These are phyloP conservation scores for Mycena polygramma DNA, from an alignment of 768 basidiomycete species.

Conservation along the genomic window DNA sequence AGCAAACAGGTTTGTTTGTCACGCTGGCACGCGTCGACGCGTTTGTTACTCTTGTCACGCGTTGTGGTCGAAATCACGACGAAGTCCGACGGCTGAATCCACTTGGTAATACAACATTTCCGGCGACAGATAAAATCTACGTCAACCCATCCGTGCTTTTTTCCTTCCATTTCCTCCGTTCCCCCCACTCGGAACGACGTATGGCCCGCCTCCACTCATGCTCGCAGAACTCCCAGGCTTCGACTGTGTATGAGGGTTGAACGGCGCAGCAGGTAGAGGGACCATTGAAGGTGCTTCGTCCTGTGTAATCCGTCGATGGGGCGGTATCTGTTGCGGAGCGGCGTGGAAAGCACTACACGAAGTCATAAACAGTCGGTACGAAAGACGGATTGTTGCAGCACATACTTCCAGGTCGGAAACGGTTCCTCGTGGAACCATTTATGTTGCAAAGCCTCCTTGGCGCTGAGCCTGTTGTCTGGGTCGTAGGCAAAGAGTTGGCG, in stretches of 20 bases:
- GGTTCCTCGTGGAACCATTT: conserved; percentile 96
- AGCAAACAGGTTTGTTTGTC: not conserved
- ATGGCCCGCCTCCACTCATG: conserved; percentile 37
- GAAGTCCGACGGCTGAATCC: too few relatives aligned
- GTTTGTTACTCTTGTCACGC: too few relatives aligned
- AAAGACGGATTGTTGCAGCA: conserved; percentile 20
- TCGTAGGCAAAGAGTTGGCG: conserved; percentile 90
- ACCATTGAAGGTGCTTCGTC: conserved; percentile 94
- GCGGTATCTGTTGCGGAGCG: conserved; percentile 80
- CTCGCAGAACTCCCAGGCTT: conserved; percentile 42
- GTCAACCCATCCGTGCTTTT: conserved; percentile 31
- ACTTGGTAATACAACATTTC: too few relatives aligned
- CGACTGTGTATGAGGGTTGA: conserved; percentile 37
- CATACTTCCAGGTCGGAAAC: conserved; percentile 86
- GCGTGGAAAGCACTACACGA: conserved; percentile 79
- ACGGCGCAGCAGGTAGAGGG: conserved; percentile 61
- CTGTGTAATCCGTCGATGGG: conserved; percentile 89
- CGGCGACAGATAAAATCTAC: not conserved
- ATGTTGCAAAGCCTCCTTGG: conserved; percentile 84
- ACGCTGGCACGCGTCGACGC: too few relatives aligned
- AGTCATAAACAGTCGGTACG: not conserved
- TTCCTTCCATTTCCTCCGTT: conserved; percentile 32
- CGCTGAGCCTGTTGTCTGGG: conserved; percentile 88
- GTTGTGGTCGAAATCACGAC: too few relatives aligned
- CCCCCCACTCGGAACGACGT: conserved; percentile 33